Base-by-base conservation (phyloP, 1,284 basidiomycete genomes). In the Ceratobasidium sp. region DNA sequence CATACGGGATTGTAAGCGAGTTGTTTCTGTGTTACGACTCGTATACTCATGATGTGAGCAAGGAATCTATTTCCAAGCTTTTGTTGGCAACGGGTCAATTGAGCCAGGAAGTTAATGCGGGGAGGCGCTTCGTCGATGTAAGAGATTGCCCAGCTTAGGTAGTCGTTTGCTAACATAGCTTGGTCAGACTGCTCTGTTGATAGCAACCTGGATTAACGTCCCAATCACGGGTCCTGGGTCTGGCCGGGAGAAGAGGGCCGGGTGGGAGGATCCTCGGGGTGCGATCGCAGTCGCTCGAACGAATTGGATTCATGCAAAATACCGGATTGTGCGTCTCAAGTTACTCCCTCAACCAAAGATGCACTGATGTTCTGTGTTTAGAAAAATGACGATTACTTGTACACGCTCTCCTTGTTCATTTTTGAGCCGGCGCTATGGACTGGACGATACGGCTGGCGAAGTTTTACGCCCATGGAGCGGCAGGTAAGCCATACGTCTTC, bases 221-320 rank as follows among this genome's bases (percentile, higher is more conserved):
- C 71, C 71, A 18, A 74, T 74, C 14, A 74, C 71, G 10, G 71
- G 71, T 12, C 71, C 71, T 10, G 71, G 71, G 2, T 74, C 71
- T 3, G 71, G 71, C n/a, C 44, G 38, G 5, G 33, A 30, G 8
- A 23, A 48, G 57, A 44, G 33, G 30, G 23, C 30, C 16, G 33
- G 64, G 46, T 59, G 57, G 14, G 59, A 59, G 18, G 71, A 74
- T 27, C 71, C 71, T 14, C 41, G 71, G 18, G 71, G 71, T 23
- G 71, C 71, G 18, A 74, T 74, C 27, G 71, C 71, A 10, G 10
- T 74, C 23, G 71, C 71, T 20, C 71, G 71, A 18, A 74, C 71
- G 14, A 74, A 74, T 46, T 74, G 71, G 71, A 27, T 74, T n/a
- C 71, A 74, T 38, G 62, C 71, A 18, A 74, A 74, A 48, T 74